Evolutionary conservation across 2,329 filamentous ascomycete species (phyloP), one percentile per base, ranked within the genome.

Genomic region (Orbilia oligospora): DNA sequence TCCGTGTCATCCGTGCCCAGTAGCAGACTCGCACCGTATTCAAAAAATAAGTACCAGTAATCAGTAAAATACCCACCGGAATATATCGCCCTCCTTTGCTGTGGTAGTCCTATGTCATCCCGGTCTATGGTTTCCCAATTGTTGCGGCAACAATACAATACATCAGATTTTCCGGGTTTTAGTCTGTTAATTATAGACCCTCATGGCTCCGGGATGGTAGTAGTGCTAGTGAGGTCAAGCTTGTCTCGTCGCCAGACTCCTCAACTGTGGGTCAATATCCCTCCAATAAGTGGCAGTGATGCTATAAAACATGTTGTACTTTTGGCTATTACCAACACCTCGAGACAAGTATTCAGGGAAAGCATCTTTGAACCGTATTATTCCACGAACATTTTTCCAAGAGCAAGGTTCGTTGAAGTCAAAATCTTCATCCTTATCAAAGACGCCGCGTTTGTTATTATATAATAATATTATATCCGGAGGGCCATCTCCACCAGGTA

Each of bases 391-490:
- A 5, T 53, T 33, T 0, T 2, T 53, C 49, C 24, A 53, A 5
- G 24, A 5, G 14, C 49, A 53, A 1, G 49, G 24, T 5, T 53
- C 49, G 14, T 4, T 16, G 24, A 9, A 12, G 16, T 30, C 24
- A 18, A 14, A n/a, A 1, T 53, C 22, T 5, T 4, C 24, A 8
- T 1, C 8, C 9, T 53, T n/a, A 14, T 8, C 5, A 24, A n/a
- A 30, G 2, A 1, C 4, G 36, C 5, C 27, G 0, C 4, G 16
- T 6, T 44, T 36, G 38, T 18, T 30, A 5, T 41, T 14, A 27
- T 68, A 68, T 22, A 75, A 48, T 27, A 66, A 36, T 6, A 76
- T 27, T 8, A 64, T 64, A n/a, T 48, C 36, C 14, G 64, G 71
- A 22, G 71, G 71, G 18, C 71, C 71, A 4, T n/a, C 30, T 6